phyloP scores from a whole-genome alignment of 2,329 filamentous ascomycete genomes.

The Stemphylium beticola region DNA sequence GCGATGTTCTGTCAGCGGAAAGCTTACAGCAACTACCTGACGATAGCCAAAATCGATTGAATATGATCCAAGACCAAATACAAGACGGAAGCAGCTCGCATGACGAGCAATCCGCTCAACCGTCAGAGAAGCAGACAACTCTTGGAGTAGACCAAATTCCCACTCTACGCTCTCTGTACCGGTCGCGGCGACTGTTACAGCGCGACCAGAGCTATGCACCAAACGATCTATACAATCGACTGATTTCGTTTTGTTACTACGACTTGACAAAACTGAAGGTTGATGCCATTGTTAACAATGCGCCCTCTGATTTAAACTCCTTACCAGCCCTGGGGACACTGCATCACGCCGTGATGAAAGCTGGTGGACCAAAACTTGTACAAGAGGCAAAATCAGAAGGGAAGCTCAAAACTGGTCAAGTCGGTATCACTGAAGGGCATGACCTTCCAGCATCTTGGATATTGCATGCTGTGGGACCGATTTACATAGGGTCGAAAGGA shows the following conservation, averaged over 20 bases:
- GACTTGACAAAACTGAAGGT: slow-evolving; percentile 43
- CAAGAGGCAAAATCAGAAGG: slow-evolving; percentile 25
- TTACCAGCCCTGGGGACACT: slow-evolving; percentile 22
- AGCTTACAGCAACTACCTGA: slow-evolving; percentile 36
- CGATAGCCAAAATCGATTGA: slow-evolving; percentile 27
- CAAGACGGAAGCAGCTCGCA: slow-evolving; percentile 19
- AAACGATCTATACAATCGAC: slow-evolving; percentile 38
- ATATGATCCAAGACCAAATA: slow-evolving; percentile 17
- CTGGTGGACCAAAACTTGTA: slow-evolving; percentile 35
- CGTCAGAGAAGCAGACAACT: slow-evolving; percentile 6
- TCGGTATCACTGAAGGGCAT: slow-evolving; percentile 35
- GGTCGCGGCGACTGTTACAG: slow-evolving; percentile 30
- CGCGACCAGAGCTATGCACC: slow-evolving; percentile 37
- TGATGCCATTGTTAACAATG: slow-evolving; percentile 45
- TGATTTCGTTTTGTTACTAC: slow-evolving; percentile 38
- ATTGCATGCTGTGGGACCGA: slow-evolving; percentile 41
- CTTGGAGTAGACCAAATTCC: slow-evolving; percentile 30
- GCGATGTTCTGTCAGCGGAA: slow-evolving; percentile 27
- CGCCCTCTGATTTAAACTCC: slow-evolving; percentile 23
- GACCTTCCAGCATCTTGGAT: slow-evolving; percentile 37
- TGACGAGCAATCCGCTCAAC: slow-evolving; percentile 7
- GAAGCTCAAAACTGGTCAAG: slow-evolving; percentile 30
- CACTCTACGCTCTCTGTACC: slow-evolving; percentile 36
- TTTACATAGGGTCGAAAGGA: slow-evolving; percentile 26
- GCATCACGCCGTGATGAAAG: slow-evolving; percentile 34